Conservation (phyloP, 306 rosid genomes). For the Dryas alaskensis region DNA sequence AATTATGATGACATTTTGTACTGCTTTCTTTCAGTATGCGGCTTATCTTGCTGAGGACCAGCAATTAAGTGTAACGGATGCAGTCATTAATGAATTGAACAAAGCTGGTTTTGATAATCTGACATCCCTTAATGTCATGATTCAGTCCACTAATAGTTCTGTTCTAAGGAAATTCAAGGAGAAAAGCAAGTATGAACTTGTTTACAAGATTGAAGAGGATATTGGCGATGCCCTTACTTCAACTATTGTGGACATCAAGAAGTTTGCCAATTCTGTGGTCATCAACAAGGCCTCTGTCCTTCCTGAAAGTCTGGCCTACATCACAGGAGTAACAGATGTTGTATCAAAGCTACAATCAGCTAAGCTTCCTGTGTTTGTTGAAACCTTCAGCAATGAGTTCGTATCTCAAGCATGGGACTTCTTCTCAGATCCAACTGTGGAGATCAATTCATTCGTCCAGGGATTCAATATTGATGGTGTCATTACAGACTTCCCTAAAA, state of each 20-base stretch:
- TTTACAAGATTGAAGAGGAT: constrained; percentile 58
- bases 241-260: constrained; percentile 58
- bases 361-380: constrained; percentile 69
- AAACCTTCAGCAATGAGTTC: constrained; percentile 85
- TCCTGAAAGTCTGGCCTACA: constrained; percentile 27
- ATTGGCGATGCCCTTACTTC: constrained; percentile 42
- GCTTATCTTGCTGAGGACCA: constrained; percentile 60
- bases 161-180: constrained; percentile 60
- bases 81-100: constrained; percentile 49
- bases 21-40: constrained; percentile 59
- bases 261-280: constrained; percentile 64
- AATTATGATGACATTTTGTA: neutral
- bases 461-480: constrained; percentile 53
- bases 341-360: constrained; percentile 39
- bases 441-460: constrained; percentile 59
- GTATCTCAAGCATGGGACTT: constrained; percentile 91
- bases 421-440: constrained; percentile 82
- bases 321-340: constrained; percentile 30
- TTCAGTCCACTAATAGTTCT: constrained; percentile 76
- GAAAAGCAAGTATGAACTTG: constrained; percentile 54
- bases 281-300: constrained; percentile 56
- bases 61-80: constrained; percentile 52
- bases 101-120: constrained; percentile 66
- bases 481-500: constrained; percentile 76
- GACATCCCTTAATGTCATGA: constrained; percentile 51